Evolutionary conservation across 805 yeast genomes (phyloP), one percentile per base, ranked within the genome.

Genomic region (Candida coleopterorum): DNA sequence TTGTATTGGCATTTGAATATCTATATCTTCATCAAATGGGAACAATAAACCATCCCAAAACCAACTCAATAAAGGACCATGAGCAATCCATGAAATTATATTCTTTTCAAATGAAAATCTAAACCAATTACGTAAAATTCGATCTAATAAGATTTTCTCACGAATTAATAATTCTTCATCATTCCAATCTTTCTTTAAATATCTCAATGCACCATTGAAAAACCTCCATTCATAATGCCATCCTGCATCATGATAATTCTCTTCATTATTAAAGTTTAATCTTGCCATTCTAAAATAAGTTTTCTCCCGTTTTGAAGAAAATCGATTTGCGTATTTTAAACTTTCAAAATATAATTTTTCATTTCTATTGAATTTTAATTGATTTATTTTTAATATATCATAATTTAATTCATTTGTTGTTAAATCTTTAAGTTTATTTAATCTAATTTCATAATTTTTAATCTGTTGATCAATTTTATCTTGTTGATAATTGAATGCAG

Each of bases 141-240:
- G 32, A 37, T 50, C 53, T 17, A 49, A 40, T 22, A 50, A 30
- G 11, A 48, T 43, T 34, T 43, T 45, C 39, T 49, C 52, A 29
- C 55, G 37, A 25, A 42, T 43, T 28, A 40, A 38, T 18, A 53
- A 34, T 42, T 58, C 58, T 3, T 45, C 50, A 18, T 37, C 36
- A 10, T 48, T 47, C 55, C 59, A 55, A 3, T 60, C 14, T 52
- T 42, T 42, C 27, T 52, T 53, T 25, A 73, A 44, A 37, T 62
- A 64, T 40, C 74, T 75, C 42, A 78, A 58, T 2, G 74, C 64
- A 12, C 79, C 81, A 43, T 68, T 68, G 58, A 74, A 78, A 41
- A 78, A 78, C 34, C 81, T 54, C 62, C 67, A 69, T 49, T 78
- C 84, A 43, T 75, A 72, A 49, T 77, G 83, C 51, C 68, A 68